Evolutionary conservation across 208 protist genomes (phyloP), one percentile per base, ranked within the genome.

Genomic region (Leishmania turanica): DNA sequence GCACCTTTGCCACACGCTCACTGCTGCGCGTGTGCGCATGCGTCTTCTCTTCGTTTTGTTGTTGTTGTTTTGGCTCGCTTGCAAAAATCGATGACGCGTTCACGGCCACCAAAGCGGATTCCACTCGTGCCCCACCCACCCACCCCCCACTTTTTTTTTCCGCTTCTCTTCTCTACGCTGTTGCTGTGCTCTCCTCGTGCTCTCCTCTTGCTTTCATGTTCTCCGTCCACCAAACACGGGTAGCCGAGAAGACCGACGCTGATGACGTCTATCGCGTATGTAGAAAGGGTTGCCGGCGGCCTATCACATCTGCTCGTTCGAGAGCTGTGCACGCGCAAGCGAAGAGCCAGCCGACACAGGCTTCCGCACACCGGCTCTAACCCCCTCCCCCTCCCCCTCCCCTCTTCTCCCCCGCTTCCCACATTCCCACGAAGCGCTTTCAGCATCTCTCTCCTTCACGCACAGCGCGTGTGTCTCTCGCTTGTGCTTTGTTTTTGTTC

Each of bases 151-250:
- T n/a, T 0, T 1, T 6, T 21, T 27, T 34, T 64, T 9, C 58
- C 58, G 58, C 65, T 47, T 45, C 65, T 70, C 15, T 70, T 45
- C 65, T 42, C 65, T 27, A 2, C 15, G 17, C 0, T 84, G 27
- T 79, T 74, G 70, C 72, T 81, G 60, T 78, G 58, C 1, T 64
- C 27, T 81, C 56, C 62, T 77, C 15, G 60, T 78, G 58, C 27
- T 64, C 27, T 81, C 66, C 45, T 77, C 15, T 27, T 80, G 62
- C 27, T 71, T 80, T 76, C 19, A n/a, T 60, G 54, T 17, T 58
- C 60, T 31, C 27, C n/a, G 6, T 31, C 9, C 58, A 31, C 58
- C n/a, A 31, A 64, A 15, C 21, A 31, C 9, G 27, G 27, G n/a
- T 8, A 11, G 58, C 58, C 58, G 58, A 64, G 58, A 27, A 31